These are phyloP conservation scores for Beauveria caledonica DNA, from an alignment of 2,329 filamentous ascomycete genomes.

Conservation along the genomic window DNA sequence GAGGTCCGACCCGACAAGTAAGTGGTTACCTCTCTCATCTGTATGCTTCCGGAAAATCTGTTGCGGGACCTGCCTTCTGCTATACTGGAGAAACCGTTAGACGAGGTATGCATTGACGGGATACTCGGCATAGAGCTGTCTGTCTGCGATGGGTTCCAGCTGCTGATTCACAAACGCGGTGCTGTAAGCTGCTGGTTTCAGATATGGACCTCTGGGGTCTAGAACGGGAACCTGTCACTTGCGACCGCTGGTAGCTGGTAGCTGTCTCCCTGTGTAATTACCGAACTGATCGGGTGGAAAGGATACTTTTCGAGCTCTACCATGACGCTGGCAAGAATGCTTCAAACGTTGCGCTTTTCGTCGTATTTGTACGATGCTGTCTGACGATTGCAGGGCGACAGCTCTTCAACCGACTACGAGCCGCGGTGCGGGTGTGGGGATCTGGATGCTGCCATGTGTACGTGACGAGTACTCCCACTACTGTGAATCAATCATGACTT, in stretches of 20 bases:
- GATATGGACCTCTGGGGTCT: not conserved
- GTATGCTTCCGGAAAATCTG: conserved; percentile 24
- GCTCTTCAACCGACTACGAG: not conserved
- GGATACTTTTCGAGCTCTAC: not conserved
- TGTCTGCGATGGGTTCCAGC: conserved; percentile 6
- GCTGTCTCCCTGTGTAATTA: not conserved
- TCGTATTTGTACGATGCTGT: not conserved
- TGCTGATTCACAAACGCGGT: not conserved
- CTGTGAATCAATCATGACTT: not conserved
- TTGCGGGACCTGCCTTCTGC: no score
- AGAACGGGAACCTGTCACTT: not conserved
- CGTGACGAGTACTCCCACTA: not conserved
- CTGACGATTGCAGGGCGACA: not conserved
- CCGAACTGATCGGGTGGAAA: not conserved
- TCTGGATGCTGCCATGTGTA: not conserved
- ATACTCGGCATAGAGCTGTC: conserved; percentile 20
- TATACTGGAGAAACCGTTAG: conserved; percentile 14
- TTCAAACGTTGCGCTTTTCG: not conserved
- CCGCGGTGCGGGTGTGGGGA: not conserved
- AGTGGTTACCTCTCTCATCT: conserved; percentile 37
- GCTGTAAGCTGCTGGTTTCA: not conserved
- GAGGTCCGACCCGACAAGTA: conserved; percentile 32
- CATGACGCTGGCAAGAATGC: not conserved
- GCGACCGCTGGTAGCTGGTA: not conserved
- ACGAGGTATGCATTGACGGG: conserved; percentile 21